Base-by-base conservation (phyloP, 2,329 filamentous ascomycete species). In the Colletotrichum abscissum region DNA sequence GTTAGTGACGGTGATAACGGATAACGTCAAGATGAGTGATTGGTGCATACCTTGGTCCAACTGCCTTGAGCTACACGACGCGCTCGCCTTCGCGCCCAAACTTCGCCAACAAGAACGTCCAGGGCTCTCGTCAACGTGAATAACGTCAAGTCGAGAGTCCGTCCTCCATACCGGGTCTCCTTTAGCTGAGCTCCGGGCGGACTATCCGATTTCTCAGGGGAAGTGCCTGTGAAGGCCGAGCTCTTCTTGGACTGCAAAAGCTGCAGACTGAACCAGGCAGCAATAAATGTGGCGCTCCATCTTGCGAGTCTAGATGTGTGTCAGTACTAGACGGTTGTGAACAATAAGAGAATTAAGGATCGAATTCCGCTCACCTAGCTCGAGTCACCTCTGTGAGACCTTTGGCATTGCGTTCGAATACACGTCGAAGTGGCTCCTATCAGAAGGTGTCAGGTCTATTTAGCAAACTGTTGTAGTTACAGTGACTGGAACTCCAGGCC, bases 71-170 rank as follows among this genome's bases (percentile, higher is more conserved):
- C 84, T 75, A 86, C 79, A 60, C 88, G 82, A 74, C 86, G 84
- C 4, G 80, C 74, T 67, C 83, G 86, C 67, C 86, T 83, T 55
- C 83, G 87, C 19, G 86, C 83, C 92, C 93, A 95, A 28, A 91
- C 78, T 75, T 91, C 88, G 67, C 92, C 91, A 56, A 93, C 84
- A 9, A 94, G 77, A 5, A 94, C 89, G 81, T 97, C 94, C 12
- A 93, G 79, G 57, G 94, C 94, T 76, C 94, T 88, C 12, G 91
- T 91, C 58, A 90, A 86, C 12, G 93, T 90, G 79, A 97, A 96
- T n/a, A 97, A 85, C 0, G 94, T 96, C 38, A 97, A 86, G 79
- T 97, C 94, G 73, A 97, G 88, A 1, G 94, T 96, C 77, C 92
- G 90, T 57, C 94, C 94, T 12, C 92, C 93, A 74, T 82, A 78